Conservation (phyloP, 1,284 basidiomycete genomes). For the Takashimella koratensis region DNA sequence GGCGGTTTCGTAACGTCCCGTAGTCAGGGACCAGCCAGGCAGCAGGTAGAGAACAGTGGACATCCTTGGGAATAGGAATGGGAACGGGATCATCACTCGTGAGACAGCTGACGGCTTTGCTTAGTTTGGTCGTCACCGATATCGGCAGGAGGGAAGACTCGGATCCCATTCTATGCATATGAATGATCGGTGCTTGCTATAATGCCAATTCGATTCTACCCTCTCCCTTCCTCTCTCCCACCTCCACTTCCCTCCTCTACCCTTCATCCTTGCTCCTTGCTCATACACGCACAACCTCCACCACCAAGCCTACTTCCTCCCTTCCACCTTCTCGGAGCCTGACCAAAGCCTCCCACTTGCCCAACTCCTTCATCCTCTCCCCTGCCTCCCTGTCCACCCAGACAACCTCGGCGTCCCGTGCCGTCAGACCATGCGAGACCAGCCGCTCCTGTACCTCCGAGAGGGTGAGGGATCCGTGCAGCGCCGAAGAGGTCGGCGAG, state of each 20-base stretch:
- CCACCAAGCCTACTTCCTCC: slow-evolving; percentile 17
- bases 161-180: too few species aligned
- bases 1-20: too few species aligned
- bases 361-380: slow-evolving; percentile 37
- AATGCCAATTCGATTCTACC: too few species aligned
- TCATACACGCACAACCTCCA: slow-evolving; percentile 20
- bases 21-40: too few species aligned
- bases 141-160: too few species aligned
- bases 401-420: slow-evolving; percentile 19
- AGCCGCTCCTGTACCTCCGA: slow-evolving; percentile 29
- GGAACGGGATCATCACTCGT: too few species aligned
- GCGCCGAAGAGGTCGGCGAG: slow-evolving; percentile 20
- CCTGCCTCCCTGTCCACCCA: slow-evolving; percentile 27
- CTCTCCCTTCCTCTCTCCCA: background rate
- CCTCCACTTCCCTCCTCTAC: background rate
- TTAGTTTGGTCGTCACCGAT: background rate
- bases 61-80: too few species aligned
- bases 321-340: slow-evolving; percentile 20
- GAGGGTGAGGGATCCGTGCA: slow-evolving; percentile 40
- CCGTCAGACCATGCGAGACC: slow-evolving; percentile 17
- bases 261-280: too few species aligned
- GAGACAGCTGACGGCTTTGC: too few species aligned
- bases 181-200: too few species aligned
- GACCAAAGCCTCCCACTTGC: slow-evolving; percentile 21
- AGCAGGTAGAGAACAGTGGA: too few species aligned